Conservation (phyloP, 208 protist genomes). For the Acanthamoeba royreba region DNA sequence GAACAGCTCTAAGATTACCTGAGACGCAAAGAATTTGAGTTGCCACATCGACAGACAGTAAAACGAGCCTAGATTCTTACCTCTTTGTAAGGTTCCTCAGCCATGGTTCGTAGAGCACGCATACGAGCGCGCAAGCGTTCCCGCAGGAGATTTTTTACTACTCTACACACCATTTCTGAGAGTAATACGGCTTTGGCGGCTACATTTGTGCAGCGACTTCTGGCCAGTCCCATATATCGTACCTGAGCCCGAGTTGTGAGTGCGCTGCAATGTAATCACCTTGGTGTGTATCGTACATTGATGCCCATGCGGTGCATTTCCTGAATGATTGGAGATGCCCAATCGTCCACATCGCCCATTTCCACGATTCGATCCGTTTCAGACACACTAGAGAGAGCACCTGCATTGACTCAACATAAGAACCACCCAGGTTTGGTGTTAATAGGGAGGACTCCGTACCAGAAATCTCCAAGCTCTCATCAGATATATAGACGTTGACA, state of each 20-base stretch:
- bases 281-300: neutral
- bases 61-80: neutral
- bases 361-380: neutral
- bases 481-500: neutral
- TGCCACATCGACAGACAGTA: no score
- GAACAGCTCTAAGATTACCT: slow-evolving; percentile 31
- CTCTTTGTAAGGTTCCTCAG: slow-evolving; percentile 43
- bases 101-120: neutral
- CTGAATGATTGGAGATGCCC: slow-evolving; percentile 25
- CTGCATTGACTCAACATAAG: neutral
- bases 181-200: neutral
- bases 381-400: neutral
- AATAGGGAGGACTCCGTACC: neutral
- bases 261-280: no score
- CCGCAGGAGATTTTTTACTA: slow-evolving; percentile 28
- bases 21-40: no score
- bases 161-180: slow-evolving; percentile 12
- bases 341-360: neutral
- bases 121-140: slow-evolving; percentile 21
- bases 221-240: neutral
- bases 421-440: neutral
- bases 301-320: slow-evolving; percentile 31
- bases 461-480: neutral
- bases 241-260: no score
- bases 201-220: neutral